Evolutionary conservation across 139 green algal genomes (phyloP).

Genomic region (Auxenochlorella pyrenoidosa): DNA sequence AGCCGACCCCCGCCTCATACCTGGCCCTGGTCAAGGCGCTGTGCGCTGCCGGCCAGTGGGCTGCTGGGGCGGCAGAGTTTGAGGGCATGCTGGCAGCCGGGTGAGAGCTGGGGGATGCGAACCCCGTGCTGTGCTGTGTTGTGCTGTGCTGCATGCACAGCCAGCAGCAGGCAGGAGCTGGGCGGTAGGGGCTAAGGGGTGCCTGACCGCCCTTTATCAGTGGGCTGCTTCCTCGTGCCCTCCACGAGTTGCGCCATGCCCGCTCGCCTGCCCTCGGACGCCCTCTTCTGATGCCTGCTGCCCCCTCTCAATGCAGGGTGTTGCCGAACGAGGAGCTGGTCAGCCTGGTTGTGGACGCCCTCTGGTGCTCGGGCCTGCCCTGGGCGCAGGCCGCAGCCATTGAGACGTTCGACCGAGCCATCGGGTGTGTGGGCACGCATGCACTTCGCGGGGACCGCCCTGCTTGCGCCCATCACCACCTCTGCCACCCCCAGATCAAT

Average conservation of each 20-base stretch:
- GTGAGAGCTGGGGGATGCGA: constrained; percentile 54
- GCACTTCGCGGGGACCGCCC: neutral
- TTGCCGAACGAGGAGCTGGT: neutral
- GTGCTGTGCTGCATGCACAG: neutral
- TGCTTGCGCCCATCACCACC: too few species aligned
- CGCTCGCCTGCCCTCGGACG: too few species aligned
- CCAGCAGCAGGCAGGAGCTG: neutral
- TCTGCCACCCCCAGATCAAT: too few species aligned
- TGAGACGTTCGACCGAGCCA: constrained; percentile 60
- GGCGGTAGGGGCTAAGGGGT: too few species aligned
- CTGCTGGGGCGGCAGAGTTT: constrained; percentile 54
- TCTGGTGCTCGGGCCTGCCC: constrained; percentile 67
- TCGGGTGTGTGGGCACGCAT: constrained; percentile 47
- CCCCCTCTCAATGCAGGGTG: neutral
- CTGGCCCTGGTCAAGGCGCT: constrained; percentile 58
- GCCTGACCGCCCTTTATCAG: too few species aligned
- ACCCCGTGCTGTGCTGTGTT: too few species aligned
- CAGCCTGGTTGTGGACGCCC: constrained; percentile 60
- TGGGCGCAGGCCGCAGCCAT: constrained; percentile 70
- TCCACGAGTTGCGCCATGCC: too few species aligned
- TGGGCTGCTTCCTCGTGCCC: too few species aligned
- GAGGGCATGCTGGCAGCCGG: constrained; percentile 72
- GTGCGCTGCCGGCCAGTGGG: constrained; percentile 63
- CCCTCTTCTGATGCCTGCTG: too few species aligned
- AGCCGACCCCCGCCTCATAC: constrained; percentile 68